Percentiles rank a stretch among this genome's conserved stretches.
phyloP scores from a whole-genome alignment of 2,329 filamentous ascomycete genomes.

The Fusarium tuaranense region DNA sequence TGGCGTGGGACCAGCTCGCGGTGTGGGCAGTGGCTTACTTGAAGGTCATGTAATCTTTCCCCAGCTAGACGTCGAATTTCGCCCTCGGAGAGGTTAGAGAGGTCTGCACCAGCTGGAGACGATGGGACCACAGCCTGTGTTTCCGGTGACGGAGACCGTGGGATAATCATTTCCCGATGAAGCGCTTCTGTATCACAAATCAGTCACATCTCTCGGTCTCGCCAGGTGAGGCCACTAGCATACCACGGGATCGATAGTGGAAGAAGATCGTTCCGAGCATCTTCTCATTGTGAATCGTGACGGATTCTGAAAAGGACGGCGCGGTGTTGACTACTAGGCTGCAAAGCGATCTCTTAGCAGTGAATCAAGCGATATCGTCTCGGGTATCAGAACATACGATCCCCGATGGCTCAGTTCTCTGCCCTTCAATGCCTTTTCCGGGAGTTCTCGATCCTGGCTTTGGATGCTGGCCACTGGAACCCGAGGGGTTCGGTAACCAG shows the following conservation, averaged over 20 bases:
- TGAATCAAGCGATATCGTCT: no score
- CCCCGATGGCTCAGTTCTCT: conserved; percentile 41
- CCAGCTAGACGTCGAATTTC: conserved; percentile 36
- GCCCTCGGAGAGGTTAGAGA: conserved; percentile 17
- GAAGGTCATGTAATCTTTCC: conserved; percentile 28
- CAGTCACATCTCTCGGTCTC: neutral
- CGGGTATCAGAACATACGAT: conserved; percentile 9
- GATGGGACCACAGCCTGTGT: neutral
- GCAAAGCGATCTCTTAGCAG: neutral
- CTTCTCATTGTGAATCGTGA: no score
- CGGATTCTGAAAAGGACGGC: neutral
- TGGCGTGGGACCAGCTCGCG: neutral
- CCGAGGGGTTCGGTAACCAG: neutral
- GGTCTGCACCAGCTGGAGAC: neutral
- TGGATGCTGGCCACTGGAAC: neutral
- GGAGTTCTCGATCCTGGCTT: neutral
- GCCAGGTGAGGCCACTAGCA: neutral
- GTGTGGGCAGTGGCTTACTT: conserved; percentile 10
- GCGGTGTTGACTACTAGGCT: conserved; percentile 1
- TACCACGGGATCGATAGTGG: conserved; percentile 40
- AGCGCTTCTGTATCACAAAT: conserved; percentile 29
- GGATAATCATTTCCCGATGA: conserved; percentile 39
- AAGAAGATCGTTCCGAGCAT: conserved; percentile 26
- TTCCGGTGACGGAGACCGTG: conserved; percentile 18
- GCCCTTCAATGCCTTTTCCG: conserved; percentile 45